A percentile compares a stretch with the other conserved stretches of the same genome.
phyloP scores from a whole-genome alignment of 2,329 filamentous ascomycete genomes.

The Paraphaeosphaeria sporulosa region DNA sequence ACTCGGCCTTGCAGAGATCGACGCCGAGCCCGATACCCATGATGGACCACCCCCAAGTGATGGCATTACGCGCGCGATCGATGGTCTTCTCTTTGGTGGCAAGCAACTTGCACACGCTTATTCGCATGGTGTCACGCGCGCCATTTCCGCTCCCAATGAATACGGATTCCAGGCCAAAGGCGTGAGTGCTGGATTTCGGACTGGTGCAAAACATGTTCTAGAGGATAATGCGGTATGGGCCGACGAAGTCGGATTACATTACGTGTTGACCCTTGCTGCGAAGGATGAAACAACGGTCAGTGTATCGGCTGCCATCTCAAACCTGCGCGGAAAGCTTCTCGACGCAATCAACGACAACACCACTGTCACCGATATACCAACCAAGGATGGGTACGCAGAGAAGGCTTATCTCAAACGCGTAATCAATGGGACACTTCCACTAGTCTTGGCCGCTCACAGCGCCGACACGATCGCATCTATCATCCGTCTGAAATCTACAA shows the following conservation, averaged over 20 bases:
- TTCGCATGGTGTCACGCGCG: slow-evolving; percentile 48
- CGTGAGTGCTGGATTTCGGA: slow-evolving; percentile 47
- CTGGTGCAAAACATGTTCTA: slow-evolving; percentile 43
- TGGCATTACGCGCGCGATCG: slow-evolving; percentile 64
- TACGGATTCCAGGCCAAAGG: slow-evolving; percentile 44
- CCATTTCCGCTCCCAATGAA: slow-evolving; percentile 48
- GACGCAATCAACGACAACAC: slow-evolving; percentile 55
- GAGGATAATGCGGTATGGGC: slow-evolving; percentile 50
- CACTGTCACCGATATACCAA: slow-evolving; percentile 29
- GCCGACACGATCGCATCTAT: slow-evolving; percentile 69
- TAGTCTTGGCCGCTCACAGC: slow-evolving; percentile 67
- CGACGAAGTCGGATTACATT: slow-evolving; percentile 47
- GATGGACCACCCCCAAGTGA: slow-evolving; percentile 58
- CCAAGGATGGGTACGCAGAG: slow-evolving; percentile 37
- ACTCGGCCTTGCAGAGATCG: slow-evolving; percentile 70
- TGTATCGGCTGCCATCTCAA: slow-evolving; percentile 60
- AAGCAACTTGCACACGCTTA: slow-evolving; percentile 49
- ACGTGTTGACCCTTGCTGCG: slow-evolving; percentile 60
- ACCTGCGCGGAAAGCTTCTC: slow-evolving; percentile 63
- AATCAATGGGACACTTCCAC: slow-evolving; percentile 60
- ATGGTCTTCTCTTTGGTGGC: slow-evolving; percentile 52
- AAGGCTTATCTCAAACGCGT: slow-evolving; percentile 62
- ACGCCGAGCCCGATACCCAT: slow-evolving; percentile 60
- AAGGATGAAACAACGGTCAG: slow-evolving; percentile 50
- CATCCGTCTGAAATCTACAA: slow-evolving; percentile 64